Conservation (phyloP, 2,329 filamentous ascomycete genomes). For the Colletotrichum somersetense region DNA sequence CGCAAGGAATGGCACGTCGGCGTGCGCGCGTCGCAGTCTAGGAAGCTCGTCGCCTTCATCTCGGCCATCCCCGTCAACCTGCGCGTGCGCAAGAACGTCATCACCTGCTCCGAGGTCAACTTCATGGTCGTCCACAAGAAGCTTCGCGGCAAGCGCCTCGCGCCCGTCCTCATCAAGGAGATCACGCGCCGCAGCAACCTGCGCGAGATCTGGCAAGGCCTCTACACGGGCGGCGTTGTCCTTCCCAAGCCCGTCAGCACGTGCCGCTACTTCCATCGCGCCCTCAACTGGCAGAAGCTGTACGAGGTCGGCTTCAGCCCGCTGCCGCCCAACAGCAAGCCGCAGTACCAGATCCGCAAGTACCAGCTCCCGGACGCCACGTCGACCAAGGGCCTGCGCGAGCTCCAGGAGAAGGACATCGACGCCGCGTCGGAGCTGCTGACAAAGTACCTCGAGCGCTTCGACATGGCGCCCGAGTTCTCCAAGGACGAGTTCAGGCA, state of each 20-base stretch:
- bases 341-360: constrained; percentile 85
- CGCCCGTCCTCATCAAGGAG: constrained; percentile 96
- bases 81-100: constrained; percentile 79
- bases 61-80: constrained; percentile 90
- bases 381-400: constrained; percentile 79
- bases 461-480: constrained; percentile 87
- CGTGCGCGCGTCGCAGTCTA: constrained; percentile 84
- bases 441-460: constrained; percentile 81
- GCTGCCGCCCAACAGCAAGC: constrained; percentile 85
- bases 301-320: constrained; percentile 96
- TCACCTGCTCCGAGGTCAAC: constrained; percentile 93
- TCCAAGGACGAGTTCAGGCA: constrained; percentile 85
- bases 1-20: constrained; percentile 94
- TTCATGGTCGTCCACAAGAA: constrained; percentile 99
- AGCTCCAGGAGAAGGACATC: constrained; percentile 84
- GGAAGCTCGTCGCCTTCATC: constrained; percentile 94
- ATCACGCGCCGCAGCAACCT: constrained; percentile 93
- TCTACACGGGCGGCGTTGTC: constrained; percentile 94
- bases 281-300: constrained; percentile 95
- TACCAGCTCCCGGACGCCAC: constrained; percentile 85
- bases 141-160: constrained; percentile 89
- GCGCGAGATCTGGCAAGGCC: constrained; percentile 89
- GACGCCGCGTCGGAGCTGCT: constrained; percentile 81
- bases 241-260: constrained; percentile 93
- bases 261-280: constrained; percentile 94